Base-by-base conservation (phyloP, 495 filamentous ascomycete species). In the Evansstolkia leycettana region DNA sequence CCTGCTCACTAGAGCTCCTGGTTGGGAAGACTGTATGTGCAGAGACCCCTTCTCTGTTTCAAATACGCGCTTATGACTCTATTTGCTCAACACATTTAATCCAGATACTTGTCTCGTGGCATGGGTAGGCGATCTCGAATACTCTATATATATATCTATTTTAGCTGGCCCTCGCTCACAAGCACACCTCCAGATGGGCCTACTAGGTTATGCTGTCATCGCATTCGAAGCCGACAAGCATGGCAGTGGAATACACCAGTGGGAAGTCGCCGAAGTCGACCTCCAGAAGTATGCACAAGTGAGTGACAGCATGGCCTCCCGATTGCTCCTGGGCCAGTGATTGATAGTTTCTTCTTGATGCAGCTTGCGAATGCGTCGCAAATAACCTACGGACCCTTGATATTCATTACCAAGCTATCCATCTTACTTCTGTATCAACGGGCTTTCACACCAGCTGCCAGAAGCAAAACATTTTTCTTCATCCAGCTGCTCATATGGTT, bases 401-500 rank as follows among this genome's bases (percentile, higher is more conserved):
- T 65, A 1, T 47, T 50, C 26, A 42, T 52, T 34, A 54, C 60
- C 0, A 65, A 67, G 34, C 27, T 64, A 10, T 50, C 60, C 12
- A 57, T 67, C 5, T 46, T 67, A 1, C 48, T 50, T 11, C 40
- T 63, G 6, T 64, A 64, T 32, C 51, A 55, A 11, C 54, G 60
- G 1, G 46, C 64, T 9, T 65, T 67, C 39, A 43, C 56, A 3
- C 50, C 60, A 7, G 26, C 35, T 12, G 40, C 44, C 2, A 41
- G 47, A 23, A 50, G 47, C 18, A 30, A 31, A 3, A 57, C 58
- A 9, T 55, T 57, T 27, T 46, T 50, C 13, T 32, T 41, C 16
- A 55, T 62, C 16, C 49, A 52, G 5, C n/a, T 40, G 9, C 46
- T 63, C 5, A 57, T 59, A 17, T 37, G 40, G 25, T 39, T 62